Conservation (phyloP, 345 rosid species). For the Arabidopsis thaliana region TAIR10.1 NC_003076.8:20325501-20326000, state of each 20-base stretch:
- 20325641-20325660: conserved; percentile 83
- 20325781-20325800: conserved; percentile 86
- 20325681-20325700: conserved; percentile 76
- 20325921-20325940: conserved; percentile 95
- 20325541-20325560: neutral
- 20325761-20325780: conserved; percentile 85
- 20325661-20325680: conserved; percentile 74
- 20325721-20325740: conserved; percentile 89
- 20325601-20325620: conserved; percentile 92
- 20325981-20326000: conserved; percentile 86
- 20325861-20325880: neutral
- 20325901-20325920: conserved; percentile 54
- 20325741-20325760: conserved; percentile 71
- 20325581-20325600: conserved; percentile 77
- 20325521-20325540: neutral
- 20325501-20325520: neutral
- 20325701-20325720: conserved; percentile 89
- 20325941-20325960: conserved; percentile 94
- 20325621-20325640: conserved; percentile 95
- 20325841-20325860: neutral
- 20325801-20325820: conserved; percentile 92
- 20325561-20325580: neutral
- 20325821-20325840: conserved; percentile 89
- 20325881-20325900: neutral
- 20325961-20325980: conserved; percentile 98